These are phyloP conservation scores for Aureobasidium sp. DNA, from an alignment of 2,329 filamentous ascomycete genomes.

Conservation along the genomic window DNA sequence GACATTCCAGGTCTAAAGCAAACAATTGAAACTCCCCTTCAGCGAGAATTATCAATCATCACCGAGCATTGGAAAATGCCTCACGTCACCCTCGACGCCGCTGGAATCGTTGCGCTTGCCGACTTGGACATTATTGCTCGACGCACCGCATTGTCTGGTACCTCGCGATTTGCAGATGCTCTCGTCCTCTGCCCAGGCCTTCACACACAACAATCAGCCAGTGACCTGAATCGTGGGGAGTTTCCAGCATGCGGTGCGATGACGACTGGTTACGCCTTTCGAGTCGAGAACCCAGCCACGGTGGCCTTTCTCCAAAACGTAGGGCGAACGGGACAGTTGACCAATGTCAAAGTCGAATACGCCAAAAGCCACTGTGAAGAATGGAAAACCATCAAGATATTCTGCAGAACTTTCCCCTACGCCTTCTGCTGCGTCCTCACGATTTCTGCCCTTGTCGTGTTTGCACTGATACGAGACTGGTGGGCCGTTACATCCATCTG, in stretches of 20 bases:
- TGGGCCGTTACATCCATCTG: slow-evolving; percentile 45
- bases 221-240: slow-evolving; percentile 41
- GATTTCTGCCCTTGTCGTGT: slow-evolving; percentile 11
- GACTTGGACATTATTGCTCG: slow-evolving; percentile 51
- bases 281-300: slow-evolving; percentile 47
- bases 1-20: neutral
- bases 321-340: slow-evolving; percentile 25
- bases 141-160: slow-evolving; percentile 51
- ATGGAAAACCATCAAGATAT: neutral
- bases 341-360: slow-evolving; percentile 21
- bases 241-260: slow-evolving; percentile 37
- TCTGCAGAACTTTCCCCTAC: neutral
- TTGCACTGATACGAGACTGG: slow-evolving; percentile 21
- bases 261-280: slow-evolving; percentile 39
- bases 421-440: slow-evolving; percentile 16
- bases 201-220: slow-evolving; percentile 54
- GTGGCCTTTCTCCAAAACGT: slow-evolving; percentile 41
- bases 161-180: slow-evolving; percentile 50
- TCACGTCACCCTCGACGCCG: slow-evolving; percentile 29
- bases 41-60: neutral
- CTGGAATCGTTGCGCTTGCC: slow-evolving; percentile 53
- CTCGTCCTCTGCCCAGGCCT: slow-evolving; percentile 54
- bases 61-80: neutral
- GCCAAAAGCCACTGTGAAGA: neutral
- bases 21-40: neutral